Evolutionary conservation across 495 filamentous ascomycete species (phyloP), one percentile per base, ranked within the genome.

Genomic region (Neurospora pannonica): DNA sequence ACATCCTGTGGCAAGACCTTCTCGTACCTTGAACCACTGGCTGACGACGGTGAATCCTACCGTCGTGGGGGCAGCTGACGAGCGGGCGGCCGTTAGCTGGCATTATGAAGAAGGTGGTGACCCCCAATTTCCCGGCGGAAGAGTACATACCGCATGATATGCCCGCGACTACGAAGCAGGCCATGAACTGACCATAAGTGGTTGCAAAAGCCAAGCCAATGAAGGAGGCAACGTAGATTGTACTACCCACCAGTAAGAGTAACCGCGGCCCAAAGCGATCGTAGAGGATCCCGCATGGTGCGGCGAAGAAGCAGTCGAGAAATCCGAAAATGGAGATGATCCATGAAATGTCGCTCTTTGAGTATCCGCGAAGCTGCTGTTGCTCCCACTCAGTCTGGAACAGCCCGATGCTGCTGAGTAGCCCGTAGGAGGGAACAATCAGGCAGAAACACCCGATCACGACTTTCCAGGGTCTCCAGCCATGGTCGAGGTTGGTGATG

Each of bases 301-400:
- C 70, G 4, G 62, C 76, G 11, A 80, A 77, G 19, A 82, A 71
- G 67, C 77, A 78, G 70, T 70, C 76, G 10, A 80, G 31, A 38
- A 79, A 80, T 15, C 78, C 79, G 67, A 80, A 82, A 9, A 80
- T 34, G 40, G 81, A 80, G 6, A 78, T 79, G 74, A 82, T 77
- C 80, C 79, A 82, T 37, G 81, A 74, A 4, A 80, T 71, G 10
- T 81, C 73, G 34, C 40, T 73, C 39, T 74, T 71, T 0, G 76
- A 67, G 28, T 70, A 72, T 10, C 40, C 71, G 8, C n/a, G 19
- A 6, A 82, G 78, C 70, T 80, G 70, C 21, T 76, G 28, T 15
- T 43, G 36, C n/a, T 73, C 36, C 78, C 79, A 82, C 73, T 81
- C 73, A 17, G 77, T 76, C 72, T 76, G 76, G 71, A 82, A 77